Evolutionary conservation across 2,329 filamentous ascomycete species (phyloP), one percentile per base, ranked within the genome.

Genomic region (Stylonectria norvegica): DNA sequence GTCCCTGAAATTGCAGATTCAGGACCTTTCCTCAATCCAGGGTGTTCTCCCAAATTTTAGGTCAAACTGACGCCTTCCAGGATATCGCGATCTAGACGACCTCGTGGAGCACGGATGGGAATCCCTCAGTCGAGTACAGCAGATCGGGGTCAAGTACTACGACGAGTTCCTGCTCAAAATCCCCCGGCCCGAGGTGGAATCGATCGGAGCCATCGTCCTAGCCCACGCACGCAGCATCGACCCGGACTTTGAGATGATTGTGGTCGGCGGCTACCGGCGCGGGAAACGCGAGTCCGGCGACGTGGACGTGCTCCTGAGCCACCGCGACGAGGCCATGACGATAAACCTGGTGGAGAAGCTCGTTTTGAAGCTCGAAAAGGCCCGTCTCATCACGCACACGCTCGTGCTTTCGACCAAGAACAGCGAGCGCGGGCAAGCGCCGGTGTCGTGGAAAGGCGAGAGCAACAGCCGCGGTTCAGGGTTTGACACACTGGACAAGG

Each of bases 121-220:
- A 15, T 72, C 64, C 0, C 70, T 97, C 1, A 84, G 75, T 1
- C 80, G 89, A 10, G 85, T 88, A 2, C 91, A 96, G 63, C 89
- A 97, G 60, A 95, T 97, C 40, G 91, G 93, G 0, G 71, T 96
- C 31, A 97, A 97, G 60, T 96, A 83, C 65, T 95, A 94, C 60
- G 85, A 94, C 22, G 91, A 97, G 48, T 86, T 98, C 40, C 68
- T 78, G 32, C 64, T 74, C 12, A 80, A 77, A 11, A 87, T 97
- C 4, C 76, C 87, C 0, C 78, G 89, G 1, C 42, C 58, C 0
- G 89, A 97, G 61, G 85, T 89, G 0, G 82, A 88, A 51, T 56
- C 60, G 0, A 95, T 95, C 38, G 79, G 77, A 0, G 55, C 67
- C 4, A 69, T 73, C 1, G 75, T 96, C 12, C 71, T 84, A 2